Base-by-base conservation (phyloP, 2,329 filamentous ascomycete genomes). In the Colletotrichum falcatum region DNA sequence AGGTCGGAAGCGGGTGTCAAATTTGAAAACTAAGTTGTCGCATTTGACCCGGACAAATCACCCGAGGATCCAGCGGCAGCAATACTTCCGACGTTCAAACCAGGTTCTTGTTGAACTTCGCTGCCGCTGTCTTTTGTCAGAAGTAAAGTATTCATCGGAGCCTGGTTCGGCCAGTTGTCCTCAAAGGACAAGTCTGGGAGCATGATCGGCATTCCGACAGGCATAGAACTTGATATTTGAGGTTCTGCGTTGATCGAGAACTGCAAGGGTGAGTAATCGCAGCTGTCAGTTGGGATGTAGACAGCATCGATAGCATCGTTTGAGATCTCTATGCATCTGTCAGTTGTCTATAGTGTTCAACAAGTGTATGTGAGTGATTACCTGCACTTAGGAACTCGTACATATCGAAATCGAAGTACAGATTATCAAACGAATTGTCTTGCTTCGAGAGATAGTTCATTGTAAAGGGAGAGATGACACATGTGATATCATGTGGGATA, bases 1-100 rank as follows among this genome's bases (percentile, higher is more conserved):
- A 42, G 35, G 60, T 46, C 48, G 23, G 48, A 33, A 18, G 6
- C 48, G 28, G n/a, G 48, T 44, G 60, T 28, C 18, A 14, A 42
- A 23, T 54, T 39, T n/a, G 26, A 42, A 46, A 42, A 62, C 60
- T 62, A 62, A 62, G 60, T 39, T 23, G 20, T 51, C 59, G n/a
- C 44, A 61, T 35, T 39, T 37, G 33, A 44, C 8, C 11, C 30
- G 2, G 37, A 33, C 20, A n/a, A 16, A 39, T 12, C 5, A 4
- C 1, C 20, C 12, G 30, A 9, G 3, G 11, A 12, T 2, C 1
- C 11, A 5, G 3, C 16, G 1, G 20, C 14, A 4, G 1, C 0
- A 5, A 20, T 12, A 16, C 1, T 5, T 8, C 23, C 20, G 8
- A 26, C 6, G 12, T 18, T 18, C 1, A 4, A 20, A 30, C 23